Evolutionary conservation across 2,329 filamentous ascomycete genomes (phyloP).

Genomic region (Pseudogymnoascus sp.): DNA sequence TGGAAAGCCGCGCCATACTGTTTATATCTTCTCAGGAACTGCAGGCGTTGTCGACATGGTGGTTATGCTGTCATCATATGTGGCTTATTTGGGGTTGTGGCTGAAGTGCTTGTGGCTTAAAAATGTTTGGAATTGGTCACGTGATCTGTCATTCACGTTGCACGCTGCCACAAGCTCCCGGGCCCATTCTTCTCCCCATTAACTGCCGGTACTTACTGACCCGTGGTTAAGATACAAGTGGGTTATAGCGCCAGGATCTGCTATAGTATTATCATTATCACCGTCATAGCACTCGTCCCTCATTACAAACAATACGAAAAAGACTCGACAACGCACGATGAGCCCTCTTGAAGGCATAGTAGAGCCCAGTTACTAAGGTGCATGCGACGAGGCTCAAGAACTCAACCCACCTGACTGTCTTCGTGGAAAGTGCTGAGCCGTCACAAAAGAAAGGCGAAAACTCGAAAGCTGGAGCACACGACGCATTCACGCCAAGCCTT

Average conservation of each 20-base stretch:
- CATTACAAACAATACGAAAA: neutral
- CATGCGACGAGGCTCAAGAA: neutral
- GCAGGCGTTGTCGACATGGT: neutral
- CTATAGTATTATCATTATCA: neutral
- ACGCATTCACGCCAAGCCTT: neutral
- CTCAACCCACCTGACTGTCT: neutral
- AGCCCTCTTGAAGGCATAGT: neutral
- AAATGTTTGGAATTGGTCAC: neutral
- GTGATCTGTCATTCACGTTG: neutral
- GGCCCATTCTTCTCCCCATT: neutral
- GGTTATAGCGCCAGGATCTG: neutral
- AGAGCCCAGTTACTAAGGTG: neutral
- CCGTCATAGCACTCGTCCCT: neutral
- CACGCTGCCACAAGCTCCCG: neutral
- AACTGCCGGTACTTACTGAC: neutral
- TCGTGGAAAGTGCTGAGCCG: neutral
- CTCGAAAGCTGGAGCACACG: neutral
- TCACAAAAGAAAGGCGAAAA: neutral
- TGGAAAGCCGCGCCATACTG: constrained; percentile 8
- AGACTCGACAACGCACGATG: neutral
- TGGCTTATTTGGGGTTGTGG: constrained; percentile 1
- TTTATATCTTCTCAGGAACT: neutral
- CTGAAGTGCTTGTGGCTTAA: constrained; percentile 1
- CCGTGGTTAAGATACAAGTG: neutral
- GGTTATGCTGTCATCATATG: constrained; percentile 8